Evolutionary conservation across 2,329 filamentous ascomycete genomes (phyloP).

Genomic region (Beauveria caledonica): DNA sequence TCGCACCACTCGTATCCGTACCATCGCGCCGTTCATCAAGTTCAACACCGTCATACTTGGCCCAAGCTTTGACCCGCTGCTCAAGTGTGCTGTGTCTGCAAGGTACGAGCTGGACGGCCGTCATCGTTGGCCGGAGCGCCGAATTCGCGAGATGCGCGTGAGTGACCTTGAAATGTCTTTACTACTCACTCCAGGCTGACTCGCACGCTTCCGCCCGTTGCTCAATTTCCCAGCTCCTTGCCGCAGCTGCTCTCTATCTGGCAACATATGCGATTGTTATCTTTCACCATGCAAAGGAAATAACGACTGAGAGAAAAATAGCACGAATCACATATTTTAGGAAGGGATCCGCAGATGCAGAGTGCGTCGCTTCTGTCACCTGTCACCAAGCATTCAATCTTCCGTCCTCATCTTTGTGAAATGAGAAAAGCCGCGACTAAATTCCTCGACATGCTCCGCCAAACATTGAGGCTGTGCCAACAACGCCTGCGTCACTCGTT

Average conservation of each 20-base stretch:
- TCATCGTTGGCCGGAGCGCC: not conserved
- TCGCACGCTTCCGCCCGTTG: not conserved
- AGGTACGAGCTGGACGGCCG: not conserved
- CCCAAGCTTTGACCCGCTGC: not conserved
- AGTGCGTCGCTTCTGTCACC: too few relatives aligned
- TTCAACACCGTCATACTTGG: not conserved
- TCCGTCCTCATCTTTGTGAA: too few relatives aligned
- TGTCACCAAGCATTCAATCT: too few relatives aligned
- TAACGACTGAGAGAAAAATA: too few relatives aligned
- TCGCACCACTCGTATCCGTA: not conserved
- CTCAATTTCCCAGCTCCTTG: not conserved
- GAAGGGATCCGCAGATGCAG: too few relatives aligned
- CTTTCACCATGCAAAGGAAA: not conserved
- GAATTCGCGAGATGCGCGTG: not conserved
- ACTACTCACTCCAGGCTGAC: too few relatives aligned
- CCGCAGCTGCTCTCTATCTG: not conserved
- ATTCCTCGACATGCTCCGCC: too few relatives aligned
- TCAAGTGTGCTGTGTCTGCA: not conserved
- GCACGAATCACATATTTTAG: too few relatives aligned
- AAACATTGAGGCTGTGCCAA: too few relatives aligned
- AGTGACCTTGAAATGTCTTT: not conserved
- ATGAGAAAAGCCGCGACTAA: too few relatives aligned
- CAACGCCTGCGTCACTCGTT: too few relatives aligned
- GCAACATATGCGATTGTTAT: not conserved
- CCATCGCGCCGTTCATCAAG: not conserved